A percentile compares a stretch with the other conserved stretches of the same genome.
These are phyloP conservation scores for Spencermartinsiella europaea DNA, from an alignment of 805 yeast species.

Conservation along the genomic window DNA sequence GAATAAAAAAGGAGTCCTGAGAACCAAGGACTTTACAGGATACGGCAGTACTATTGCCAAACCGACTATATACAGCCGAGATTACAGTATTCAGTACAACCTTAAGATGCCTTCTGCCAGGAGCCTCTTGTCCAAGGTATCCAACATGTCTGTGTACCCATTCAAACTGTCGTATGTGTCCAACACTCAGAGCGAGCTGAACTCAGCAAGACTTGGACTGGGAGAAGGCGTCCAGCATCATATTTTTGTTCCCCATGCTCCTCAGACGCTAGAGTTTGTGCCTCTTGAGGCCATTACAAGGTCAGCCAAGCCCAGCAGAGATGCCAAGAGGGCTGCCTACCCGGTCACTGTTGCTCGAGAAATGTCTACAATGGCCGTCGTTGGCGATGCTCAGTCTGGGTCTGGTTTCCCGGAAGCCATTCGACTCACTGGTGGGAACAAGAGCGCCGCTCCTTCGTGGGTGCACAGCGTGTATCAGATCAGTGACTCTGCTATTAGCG, in stretches of 20 bases:
- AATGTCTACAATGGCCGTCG: conserved; percentile 65
- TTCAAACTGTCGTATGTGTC: conserved; percentile 77
- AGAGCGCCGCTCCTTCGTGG: conserved; percentile 73
- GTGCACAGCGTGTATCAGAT: conserved; percentile 74
- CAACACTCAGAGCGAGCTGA: conserved; percentile 49
- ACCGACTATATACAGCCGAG: conserved; percentile 70
- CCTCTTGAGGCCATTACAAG: conserved; percentile 64
- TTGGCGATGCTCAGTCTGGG: conserved; percentile 35
- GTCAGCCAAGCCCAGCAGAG: conserved; percentile 53
- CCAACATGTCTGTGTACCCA: conserved; percentile 82
- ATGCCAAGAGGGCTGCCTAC: conserved; percentile 25
- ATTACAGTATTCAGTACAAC: conserved; percentile 74
- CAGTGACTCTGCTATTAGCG: conserved; percentile 38
- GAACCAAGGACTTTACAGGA: conserved; percentile 26
- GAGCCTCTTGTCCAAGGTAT: conserved; percentile 62
- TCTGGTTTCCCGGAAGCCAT: conserved; percentile 50
- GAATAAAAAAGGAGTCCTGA: conserved; percentile 30
- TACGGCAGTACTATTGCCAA: conserved; percentile 20
- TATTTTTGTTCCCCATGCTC: conserved; percentile 67
- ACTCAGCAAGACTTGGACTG: conserved; percentile 66
- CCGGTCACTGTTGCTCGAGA: conserved; percentile 68
- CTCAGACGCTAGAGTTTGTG: conserved; percentile 64
- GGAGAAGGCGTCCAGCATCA: conserved; percentile 76
- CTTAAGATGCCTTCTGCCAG: conserved; percentile 73
- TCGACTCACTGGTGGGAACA: conserved; percentile 75